Evolutionary conservation across 2,329 filamentous ascomycete genomes (phyloP), one percentile per base, ranked within the genome.

Genomic region (Talaromyces amestolkiae): DNA sequence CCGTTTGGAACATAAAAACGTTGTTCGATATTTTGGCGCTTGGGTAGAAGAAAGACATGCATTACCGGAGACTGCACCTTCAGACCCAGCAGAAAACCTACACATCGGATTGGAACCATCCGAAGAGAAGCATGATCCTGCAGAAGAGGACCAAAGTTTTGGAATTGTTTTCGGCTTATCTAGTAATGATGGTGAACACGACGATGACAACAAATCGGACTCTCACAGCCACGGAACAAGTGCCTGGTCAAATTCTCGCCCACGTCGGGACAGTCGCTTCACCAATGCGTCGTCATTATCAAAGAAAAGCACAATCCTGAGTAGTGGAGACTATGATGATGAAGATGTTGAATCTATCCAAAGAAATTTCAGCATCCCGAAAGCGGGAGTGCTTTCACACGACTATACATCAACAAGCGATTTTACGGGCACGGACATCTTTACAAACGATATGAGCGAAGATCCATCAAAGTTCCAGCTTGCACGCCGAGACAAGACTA

Each of bases 1-100:
- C 56, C 80, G 81, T 31, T 78, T 90, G 17, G 85, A 89, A 54
- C 88, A 91, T 73, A 81, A 81, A 5, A 89, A 90, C 71, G 84
- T 91, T 64, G 88, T 90, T 41, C 82, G 87, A 27, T 91, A 91
- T 70, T 86, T 86, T 71, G 83, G 83, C 61, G 85, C 85, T 15
- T 91, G 88, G 88, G 79, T 89, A 15, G 88, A 90, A 70, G 76
- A 78, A 61, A 73, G 70, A 41, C 81, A 75, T 65, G 33, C 71
- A 49, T 62, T 70, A 37, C 59, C 61, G 13, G 53, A 49, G 22
- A 60, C 7, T 24, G 33, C 24, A n/a, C 27, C 41, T 53, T 41
- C 45, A 15, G n/a, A 53, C 27, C 45, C 22, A 27, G 33, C n/a
- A 59, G 51, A 41, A 24, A 43, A 66, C 6, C 6, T 63, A 33